phyloP scores from a whole-genome alignment of 2,329 filamentous ascomycete genomes.

The Dactylellina cionopaga region DNA sequence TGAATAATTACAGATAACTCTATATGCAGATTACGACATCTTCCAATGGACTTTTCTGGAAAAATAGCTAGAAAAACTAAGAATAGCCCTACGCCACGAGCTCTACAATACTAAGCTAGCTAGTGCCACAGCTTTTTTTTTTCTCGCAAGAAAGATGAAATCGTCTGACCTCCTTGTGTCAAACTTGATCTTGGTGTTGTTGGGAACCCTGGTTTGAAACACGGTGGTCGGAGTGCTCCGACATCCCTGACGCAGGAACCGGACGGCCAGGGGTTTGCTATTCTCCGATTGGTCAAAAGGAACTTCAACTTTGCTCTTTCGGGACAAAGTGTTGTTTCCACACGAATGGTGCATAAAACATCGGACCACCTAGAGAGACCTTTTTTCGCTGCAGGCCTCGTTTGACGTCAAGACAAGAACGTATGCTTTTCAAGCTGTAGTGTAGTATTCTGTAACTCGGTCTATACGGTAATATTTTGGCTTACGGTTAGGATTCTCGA shows the following conservation, averaged over 20 bases:
- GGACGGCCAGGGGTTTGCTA: slow-evolving; percentile 26
- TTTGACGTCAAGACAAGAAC: slow-evolving; percentile 36
- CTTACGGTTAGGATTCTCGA: background rate
- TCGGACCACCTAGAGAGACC: too few relatives aligned
- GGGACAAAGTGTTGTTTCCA: slow-evolving; percentile 25
- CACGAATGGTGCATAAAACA: slow-evolving; percentile 9
- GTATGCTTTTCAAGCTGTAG: background rate
- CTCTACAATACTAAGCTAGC: too few relatives aligned
- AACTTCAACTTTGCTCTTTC: slow-evolving; percentile 21
- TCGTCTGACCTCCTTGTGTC: slow-evolving; percentile 28
- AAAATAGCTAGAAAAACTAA: background rate
- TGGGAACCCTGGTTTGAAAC: slow-evolving; percentile 8
- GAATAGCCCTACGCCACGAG: background rate
- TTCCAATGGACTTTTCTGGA: too few relatives aligned
- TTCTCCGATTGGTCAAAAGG: slow-evolving; percentile 35
- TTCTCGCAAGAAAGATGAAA: too few relatives aligned
- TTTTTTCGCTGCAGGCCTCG: background rate
- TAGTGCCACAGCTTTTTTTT: background rate
- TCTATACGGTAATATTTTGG: background rate
- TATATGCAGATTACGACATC: background rate
- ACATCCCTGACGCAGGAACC: slow-evolving; percentile 34
- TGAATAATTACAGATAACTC: background rate
- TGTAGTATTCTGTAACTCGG: background rate
- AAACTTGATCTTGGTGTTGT: slow-evolving; percentile 3
- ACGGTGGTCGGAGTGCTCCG: slow-evolving; percentile 1